Evolutionary conservation across 306 rosid species (phyloP).

Genomic region (Luffa acutangula): DNA sequence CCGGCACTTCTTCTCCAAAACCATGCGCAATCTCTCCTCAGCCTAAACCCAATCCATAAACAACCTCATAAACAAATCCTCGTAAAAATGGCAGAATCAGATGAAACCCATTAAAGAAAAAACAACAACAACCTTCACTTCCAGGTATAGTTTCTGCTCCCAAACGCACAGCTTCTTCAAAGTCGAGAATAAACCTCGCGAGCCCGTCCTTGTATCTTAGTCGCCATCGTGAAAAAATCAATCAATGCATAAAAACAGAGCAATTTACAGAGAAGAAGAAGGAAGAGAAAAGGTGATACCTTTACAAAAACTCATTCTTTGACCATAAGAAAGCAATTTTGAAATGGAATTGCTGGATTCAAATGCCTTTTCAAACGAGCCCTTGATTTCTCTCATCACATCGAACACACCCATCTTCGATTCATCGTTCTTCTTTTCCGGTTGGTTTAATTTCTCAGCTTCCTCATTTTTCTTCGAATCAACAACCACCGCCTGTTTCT

Average conservation of each 20-base stretch:
- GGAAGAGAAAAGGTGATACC: slow-evolving; percentile 24
- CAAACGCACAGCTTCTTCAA: slow-evolving; percentile 52
- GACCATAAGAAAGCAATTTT: slow-evolving; percentile 43
- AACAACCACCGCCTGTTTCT: not conserved
- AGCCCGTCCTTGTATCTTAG: slow-evolving; percentile 17
- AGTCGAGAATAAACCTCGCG: slow-evolving; percentile 35
- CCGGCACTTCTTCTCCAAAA: slow-evolving; percentile 50
- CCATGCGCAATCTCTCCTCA: slow-evolving; percentile 60
- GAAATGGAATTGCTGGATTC: slow-evolving; percentile 46
- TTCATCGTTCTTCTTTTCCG: slow-evolving; percentile 13
- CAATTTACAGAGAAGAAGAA: not conserved
- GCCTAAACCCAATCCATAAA: slow-evolving; percentile 23
- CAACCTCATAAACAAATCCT: not conserved
- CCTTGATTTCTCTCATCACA: slow-evolving; percentile 45
- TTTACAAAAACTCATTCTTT: slow-evolving; percentile 25
- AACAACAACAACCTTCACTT: slow-evolving; percentile 57
- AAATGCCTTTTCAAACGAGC: slow-evolving; percentile 46
- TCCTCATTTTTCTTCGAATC: slow-evolving; percentile 4
- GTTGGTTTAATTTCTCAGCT: slow-evolving; percentile 8
- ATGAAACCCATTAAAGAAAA: not conserved
- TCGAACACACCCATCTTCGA: slow-evolving; percentile 27
- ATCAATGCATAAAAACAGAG: not conserved
- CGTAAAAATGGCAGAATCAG: not conserved
- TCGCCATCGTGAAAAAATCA: slow-evolving; percentile 21
- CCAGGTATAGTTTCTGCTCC: slow-evolving; percentile 78